Percentiles rank a stretch among this genome's conserved stretches.
Evolutionary conservation across 2,329 filamentous ascomycete genomes (phyloP).

Genomic region (Chrysoporthe deuterocubensis): DNA sequence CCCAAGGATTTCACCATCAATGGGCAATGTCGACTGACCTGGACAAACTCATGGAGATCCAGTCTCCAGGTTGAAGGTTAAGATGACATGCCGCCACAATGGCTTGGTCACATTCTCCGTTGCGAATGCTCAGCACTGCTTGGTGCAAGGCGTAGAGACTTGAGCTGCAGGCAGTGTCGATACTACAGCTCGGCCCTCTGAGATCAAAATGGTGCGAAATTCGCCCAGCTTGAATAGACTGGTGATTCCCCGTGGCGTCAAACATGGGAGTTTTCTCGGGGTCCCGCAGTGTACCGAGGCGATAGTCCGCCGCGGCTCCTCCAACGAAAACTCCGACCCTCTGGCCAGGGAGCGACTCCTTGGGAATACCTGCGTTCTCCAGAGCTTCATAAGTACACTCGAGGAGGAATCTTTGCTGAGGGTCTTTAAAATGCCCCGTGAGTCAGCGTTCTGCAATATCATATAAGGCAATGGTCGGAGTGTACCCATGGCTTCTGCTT

Average conservation of each 20-base stretch:
- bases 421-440: constrained; percentile 31
- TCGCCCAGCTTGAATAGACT: constrained; percentile 33
- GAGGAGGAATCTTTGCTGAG: constrained; percentile 38
- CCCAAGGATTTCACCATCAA: background rate
- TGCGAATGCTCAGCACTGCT: constrained; percentile 37
- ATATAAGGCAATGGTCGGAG: background rate
- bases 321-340: constrained; percentile 41
- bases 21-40: background rate
- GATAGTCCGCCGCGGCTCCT: constrained; percentile 32
- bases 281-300: constrained; percentile 27
- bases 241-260: constrained; percentile 28
- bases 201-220: constrained; percentile 37
- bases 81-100: constrained; percentile 19
- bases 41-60: constrained; percentile 24
- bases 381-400: constrained; percentile 42
- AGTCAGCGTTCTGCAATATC: background rate
- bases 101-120: constrained; percentile 36
- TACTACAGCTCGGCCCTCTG: constrained; percentile 35
- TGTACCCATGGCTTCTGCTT: constrained; percentile 42
- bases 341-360: constrained; percentile 35
- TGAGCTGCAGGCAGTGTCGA: constrained; percentile 40
- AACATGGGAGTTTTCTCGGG: constrained; percentile 29
- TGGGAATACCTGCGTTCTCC: constrained; percentile 39
- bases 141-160: constrained; percentile 35
- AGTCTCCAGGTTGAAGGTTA: constrained; percentile 28